Conservation (phyloP, 1,284 basidiomycete genomes). For the Cryptococcus sp. region DNA sequence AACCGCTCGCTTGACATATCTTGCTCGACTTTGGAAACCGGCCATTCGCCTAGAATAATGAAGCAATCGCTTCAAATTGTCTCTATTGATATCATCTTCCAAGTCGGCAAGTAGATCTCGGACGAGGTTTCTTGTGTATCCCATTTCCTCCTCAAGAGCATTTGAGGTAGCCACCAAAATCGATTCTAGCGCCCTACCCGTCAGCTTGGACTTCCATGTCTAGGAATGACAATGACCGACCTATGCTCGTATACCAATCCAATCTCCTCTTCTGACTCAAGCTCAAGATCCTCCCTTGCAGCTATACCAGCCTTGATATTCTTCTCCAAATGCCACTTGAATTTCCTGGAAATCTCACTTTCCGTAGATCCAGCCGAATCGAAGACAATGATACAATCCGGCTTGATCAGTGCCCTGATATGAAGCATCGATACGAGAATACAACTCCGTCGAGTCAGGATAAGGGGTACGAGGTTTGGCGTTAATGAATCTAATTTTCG, state of each 20-base stretch:
- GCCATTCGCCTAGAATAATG: conserved; percentile 83
- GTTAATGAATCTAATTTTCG: conserved; percentile 93
- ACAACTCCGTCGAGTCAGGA: conserved; percentile 80
- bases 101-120: conserved; percentile 82
- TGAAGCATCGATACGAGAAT: conserved; percentile 93
- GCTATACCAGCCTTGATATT: conserved; percentile 38
- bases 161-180: conserved; percentile 81
- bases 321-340: conserved; percentile 83
- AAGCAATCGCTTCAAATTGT: conserved; percentile 81
- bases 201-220: neutral
- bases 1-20: conserved; percentile 80
- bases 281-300: conserved; percentile 13
- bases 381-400: conserved; percentile 86
- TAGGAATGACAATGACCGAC: too few species aligned
- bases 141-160: conserved; percentile 89
- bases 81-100: conserved; percentile 87
- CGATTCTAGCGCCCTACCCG: conserved; percentile 74
- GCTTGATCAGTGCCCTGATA: conserved; percentile 89
- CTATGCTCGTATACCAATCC: conserved; percentile 79
- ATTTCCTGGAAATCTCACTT: conserved; percentile 75
- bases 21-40: conserved; percentile 82
- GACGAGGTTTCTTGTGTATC: conserved; percentile 76
- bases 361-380: conserved; percentile 83
- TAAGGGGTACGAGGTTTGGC: conserved; percentile 90
- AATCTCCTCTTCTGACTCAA: conserved; percentile 24